Percentiles rank a stretch among this genome's conserved stretches.
Conservation (phyloP, 2,329 filamentous ascomycete species). For the Septoria petroselini region DNA sequence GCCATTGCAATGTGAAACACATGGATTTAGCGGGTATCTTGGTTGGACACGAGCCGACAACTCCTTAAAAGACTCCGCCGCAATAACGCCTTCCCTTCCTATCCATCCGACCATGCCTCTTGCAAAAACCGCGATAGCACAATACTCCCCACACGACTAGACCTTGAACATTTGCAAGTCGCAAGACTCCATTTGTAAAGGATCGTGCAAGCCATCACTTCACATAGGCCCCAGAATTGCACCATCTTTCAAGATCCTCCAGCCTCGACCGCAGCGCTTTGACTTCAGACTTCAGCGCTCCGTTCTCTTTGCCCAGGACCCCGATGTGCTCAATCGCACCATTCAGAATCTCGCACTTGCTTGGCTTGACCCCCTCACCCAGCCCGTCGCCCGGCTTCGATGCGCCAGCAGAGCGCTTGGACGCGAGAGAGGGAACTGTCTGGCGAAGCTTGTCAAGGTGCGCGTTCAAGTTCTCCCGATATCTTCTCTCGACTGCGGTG, state of each 20-base stretch:
- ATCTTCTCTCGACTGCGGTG: slow-evolving; percentile 38
- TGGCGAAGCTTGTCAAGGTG: slow-evolving; percentile 38
- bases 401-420: slow-evolving; percentile 21
- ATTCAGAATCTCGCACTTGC: slow-evolving; percentile 39
- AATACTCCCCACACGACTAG: no score
- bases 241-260: slow-evolving; percentile 34
- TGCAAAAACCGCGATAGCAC: neutral
- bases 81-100: neutral
- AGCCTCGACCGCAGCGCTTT: slow-evolving; percentile 29
- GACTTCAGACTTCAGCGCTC: slow-evolving; percentile 30
- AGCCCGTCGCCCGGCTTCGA: slow-evolving; percentile 22
- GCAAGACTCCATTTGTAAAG: no score
- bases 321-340: slow-evolving; percentile 38
- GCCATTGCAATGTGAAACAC: neutral
- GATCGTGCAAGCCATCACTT: slow-evolving; percentile 12
- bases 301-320: slow-evolving; percentile 31
- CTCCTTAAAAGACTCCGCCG: no score
- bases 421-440: slow-evolving; percentile 34
- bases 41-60: neutral
- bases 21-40: slow-evolving; percentile 15
- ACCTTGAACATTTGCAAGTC: no score
- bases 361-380: slow-evolving; percentile 35
- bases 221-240: slow-evolving; percentile 12
- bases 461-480: slow-evolving; percentile 39
- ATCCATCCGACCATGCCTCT: neutral